Conservation (phyloP, 1,284 basidiomycete genomes). For the Puccinia horiana region DNA sequence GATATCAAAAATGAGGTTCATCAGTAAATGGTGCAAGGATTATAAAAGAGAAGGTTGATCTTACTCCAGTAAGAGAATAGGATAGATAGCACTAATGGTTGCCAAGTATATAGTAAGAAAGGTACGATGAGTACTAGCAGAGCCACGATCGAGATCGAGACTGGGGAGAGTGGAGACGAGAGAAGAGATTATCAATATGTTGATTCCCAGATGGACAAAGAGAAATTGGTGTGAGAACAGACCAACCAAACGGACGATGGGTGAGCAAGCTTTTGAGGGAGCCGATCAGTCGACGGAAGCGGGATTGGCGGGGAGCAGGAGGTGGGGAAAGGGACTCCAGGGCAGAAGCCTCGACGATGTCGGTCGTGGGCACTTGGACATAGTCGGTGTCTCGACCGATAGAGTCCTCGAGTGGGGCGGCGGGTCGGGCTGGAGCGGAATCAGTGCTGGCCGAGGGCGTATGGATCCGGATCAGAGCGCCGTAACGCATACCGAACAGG, state of each 20-base stretch:
- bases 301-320: constrained; percentile 14
- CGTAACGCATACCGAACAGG: constrained; percentile 56
- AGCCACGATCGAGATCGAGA: constrained; percentile 22
- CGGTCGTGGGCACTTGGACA: constrained; percentile 29
- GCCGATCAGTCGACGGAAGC: background rate
- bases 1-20: background rate
- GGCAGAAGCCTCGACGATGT: background rate
- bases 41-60: constrained; percentile 9
- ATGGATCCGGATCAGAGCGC: constrained; percentile 53
- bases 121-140: constrained; percentile 36
- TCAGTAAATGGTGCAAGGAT: background rate
- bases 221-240: too few species aligned
- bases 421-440: constrained; percentile 6
- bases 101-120: constrained; percentile 53
- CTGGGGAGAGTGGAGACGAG: background rate
- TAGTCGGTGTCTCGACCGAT: constrained; percentile 29
- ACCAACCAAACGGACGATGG: background rate
- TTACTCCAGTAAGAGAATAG: constrained; percentile 56
- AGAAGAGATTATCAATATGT: constrained; percentile 22
- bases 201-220: background rate
- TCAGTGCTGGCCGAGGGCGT: constrained; percentile 40
- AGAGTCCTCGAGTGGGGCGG: background rate
- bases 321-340: background rate
- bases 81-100: constrained; percentile 51
- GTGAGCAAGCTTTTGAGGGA: background rate